Evolutionary conservation across 2,329 filamentous ascomycete species (phyloP).

Genomic region (Apiospora hydei): DNA sequence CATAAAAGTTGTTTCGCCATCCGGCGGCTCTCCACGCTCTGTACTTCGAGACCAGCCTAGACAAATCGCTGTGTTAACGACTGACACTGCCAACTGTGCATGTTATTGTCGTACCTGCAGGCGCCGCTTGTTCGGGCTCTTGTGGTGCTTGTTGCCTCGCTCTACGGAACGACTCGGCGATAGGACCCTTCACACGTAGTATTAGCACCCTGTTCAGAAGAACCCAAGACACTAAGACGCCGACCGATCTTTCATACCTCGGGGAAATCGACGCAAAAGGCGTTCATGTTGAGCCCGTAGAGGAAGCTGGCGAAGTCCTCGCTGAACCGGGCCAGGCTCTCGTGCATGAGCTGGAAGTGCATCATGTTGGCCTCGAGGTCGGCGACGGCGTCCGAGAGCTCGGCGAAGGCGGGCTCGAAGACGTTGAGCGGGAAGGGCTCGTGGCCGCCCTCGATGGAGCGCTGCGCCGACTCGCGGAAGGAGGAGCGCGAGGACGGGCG

Average conservation of each 20-base stretch:
- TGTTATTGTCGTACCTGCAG: constrained; percentile 25
- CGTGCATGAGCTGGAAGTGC: constrained; percentile 96
- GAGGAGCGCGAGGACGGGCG: constrained; percentile 90
- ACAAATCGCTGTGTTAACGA: constrained; percentile 11
- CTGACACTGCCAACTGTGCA: neutral
- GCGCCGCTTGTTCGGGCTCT: constrained; percentile 38
- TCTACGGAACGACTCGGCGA: constrained; percentile 81
- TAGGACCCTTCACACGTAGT: constrained; percentile 71
- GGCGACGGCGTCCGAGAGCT: constrained; percentile 91
- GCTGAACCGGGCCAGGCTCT: constrained; percentile 89
- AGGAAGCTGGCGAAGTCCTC: constrained; percentile 96
- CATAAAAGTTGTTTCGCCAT: constrained; percentile 86
- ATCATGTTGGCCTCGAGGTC: constrained; percentile 97
- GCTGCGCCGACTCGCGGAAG: constrained; percentile 77
- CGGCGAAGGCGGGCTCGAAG: constrained; percentile 90
- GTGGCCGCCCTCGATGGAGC: constrained; percentile 58
- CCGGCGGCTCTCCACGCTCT: constrained; percentile 47
- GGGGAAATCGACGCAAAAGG: constrained; percentile 96
- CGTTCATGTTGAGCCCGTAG: constrained; percentile 98
- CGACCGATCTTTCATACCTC: constrained; percentile 65
- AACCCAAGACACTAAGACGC: neutral
- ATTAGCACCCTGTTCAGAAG: constrained; percentile 16
- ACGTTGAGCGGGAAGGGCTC: constrained; percentile 76
- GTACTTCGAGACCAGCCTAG: constrained; percentile 38
- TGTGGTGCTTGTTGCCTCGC: constrained; percentile 60